These are phyloP conservation scores for Puccinia horiana DNA, from an alignment of 1,284 basidiomycete species.

Conservation along the genomic window DNA sequence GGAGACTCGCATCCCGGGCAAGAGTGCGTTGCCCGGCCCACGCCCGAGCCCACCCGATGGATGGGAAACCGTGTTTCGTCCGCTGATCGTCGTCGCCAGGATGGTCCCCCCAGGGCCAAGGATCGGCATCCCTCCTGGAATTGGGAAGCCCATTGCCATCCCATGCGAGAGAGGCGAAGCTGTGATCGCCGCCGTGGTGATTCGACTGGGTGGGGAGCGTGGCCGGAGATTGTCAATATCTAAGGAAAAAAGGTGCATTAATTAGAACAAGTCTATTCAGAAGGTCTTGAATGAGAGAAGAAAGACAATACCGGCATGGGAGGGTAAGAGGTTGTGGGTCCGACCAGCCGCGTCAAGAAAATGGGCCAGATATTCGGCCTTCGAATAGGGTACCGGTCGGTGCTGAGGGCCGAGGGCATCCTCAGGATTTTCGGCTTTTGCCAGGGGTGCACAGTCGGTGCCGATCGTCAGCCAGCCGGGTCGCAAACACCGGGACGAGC, in stretches of 20 bases:
- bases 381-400: conserved; percentile 24
- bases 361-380: conserved; percentile 24
- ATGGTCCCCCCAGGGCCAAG: conserved; percentile 12
- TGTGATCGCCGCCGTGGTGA: conserved; percentile 13
- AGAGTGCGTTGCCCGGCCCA: conserved; percentile 44
- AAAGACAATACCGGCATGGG: conserved; percentile 23
- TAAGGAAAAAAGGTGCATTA: background rate
- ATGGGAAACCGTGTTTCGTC: conserved; percentile 49
- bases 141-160: conserved; percentile 7
- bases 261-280: background rate
- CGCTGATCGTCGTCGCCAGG: conserved; percentile 27
- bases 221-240: conserved; percentile 49
- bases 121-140: conserved; percentile 20
- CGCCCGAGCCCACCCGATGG: conserved; percentile 48
- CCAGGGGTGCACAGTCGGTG: conserved; percentile 54
- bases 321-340: conserved; percentile 43
- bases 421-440: conserved; percentile 3
- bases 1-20: conserved; percentile 48
- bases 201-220: conserved; percentile 44
- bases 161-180: background rate
- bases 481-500: conserved; percentile 70
- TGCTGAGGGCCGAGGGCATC: background rate
- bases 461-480: conserved; percentile 91
- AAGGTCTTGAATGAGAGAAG: background rate
- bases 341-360: conserved; percentile 40